phyloP scores from a whole-genome alignment of 441 rosid species.

The Erodium texanum region DNA sequence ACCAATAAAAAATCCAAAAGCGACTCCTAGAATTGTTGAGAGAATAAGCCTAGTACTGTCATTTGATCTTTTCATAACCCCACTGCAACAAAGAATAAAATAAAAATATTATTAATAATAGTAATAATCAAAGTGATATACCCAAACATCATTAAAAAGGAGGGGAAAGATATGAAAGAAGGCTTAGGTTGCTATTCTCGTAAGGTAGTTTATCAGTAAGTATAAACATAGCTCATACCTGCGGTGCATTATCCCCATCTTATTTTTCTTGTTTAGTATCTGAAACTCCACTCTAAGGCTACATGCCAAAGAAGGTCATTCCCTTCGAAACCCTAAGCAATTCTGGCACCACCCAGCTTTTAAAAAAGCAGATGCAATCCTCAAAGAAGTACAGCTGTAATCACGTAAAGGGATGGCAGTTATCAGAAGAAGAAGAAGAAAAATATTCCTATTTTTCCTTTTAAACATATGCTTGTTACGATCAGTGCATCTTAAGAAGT shows the following conservation, averaged over 20 bases:
- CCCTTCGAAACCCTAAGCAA: conserved; percentile 19
- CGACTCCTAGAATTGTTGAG: conserved; percentile 46
- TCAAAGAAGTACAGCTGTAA: no score
- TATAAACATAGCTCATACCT: conserved; percentile 32
- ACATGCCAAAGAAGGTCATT: conserved; percentile 19
- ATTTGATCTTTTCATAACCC: conserved; percentile 38
- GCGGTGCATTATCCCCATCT: conserved; percentile 49
- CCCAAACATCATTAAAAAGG: conserved; percentile 8
- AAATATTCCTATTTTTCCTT: no score
- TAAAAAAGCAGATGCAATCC: no score
- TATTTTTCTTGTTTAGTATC: conserved; percentile 7
- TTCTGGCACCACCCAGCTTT: conserved; percentile 10
- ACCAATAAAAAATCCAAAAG: conserved; percentile 66
- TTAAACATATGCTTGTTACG: no score
- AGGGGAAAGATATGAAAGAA: neutral
- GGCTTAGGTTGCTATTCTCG: neutral
- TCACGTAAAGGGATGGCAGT: no score
- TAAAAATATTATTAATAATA: neutral
- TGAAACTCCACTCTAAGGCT: conserved; percentile 22
- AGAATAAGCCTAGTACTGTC: conserved; percentile 42
- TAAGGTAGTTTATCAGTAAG: neutral
- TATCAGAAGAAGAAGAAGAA: no score
- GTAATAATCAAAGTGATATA: conserved; percentile 10
- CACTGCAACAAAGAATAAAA: conserved; percentile 40
- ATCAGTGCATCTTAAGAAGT: no score